phyloP scores from a whole-genome alignment of 805 yeast species.

The Suhomyces canberraensis region DNA sequence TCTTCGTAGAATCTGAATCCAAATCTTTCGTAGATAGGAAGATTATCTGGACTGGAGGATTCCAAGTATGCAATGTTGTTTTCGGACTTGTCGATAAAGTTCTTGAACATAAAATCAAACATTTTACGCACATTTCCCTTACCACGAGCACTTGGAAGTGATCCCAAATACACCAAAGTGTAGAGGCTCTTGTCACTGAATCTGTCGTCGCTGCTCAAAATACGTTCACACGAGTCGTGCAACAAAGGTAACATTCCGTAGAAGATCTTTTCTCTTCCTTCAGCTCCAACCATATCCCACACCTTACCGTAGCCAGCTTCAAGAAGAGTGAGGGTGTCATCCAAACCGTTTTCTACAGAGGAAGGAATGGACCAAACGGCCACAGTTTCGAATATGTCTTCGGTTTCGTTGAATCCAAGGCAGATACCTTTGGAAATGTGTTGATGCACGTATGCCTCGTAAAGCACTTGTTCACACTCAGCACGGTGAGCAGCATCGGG shows the following conservation, averaged over 20 bases:
- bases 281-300: slow-evolving; percentile 47
- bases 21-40: slow-evolving; percentile 52
- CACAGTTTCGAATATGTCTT: slow-evolving; percentile 47
- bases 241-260: slow-evolving; percentile 49
- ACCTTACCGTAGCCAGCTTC: slow-evolving; percentile 51
- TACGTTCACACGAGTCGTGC: slow-evolving; percentile 46
- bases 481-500: slow-evolving; percentile 13
- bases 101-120: slow-evolving; percentile 46
- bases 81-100: slow-evolving; percentile 41
- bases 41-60: slow-evolving; percentile 37
- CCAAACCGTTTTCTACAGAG: slow-evolving; percentile 38
- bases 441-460: slow-evolving; percentile 49
- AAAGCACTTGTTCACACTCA: slow-evolving; percentile 37
- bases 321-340: slow-evolving; percentile 45
- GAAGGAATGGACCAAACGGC: slow-evolving; percentile 53
- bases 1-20: slow-evolving; percentile 50
- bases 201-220: slow-evolving; percentile 38
- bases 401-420: slow-evolving; percentile 47
- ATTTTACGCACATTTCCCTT: slow-evolving; percentile 53
- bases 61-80: slow-evolving; percentile 47
- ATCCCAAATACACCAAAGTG: slow-evolving; percentile 47
- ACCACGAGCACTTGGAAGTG: slow-evolving; percentile 46
- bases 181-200: slow-evolving; percentile 34
- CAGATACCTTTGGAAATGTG: slow-evolving; percentile 50
- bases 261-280: slow-evolving; percentile 49